Evolutionary conservation across 768 basidiomycete genomes (phyloP), one percentile per base, ranked within the genome.

Genomic region (Leccinum sublutescens): DNA sequence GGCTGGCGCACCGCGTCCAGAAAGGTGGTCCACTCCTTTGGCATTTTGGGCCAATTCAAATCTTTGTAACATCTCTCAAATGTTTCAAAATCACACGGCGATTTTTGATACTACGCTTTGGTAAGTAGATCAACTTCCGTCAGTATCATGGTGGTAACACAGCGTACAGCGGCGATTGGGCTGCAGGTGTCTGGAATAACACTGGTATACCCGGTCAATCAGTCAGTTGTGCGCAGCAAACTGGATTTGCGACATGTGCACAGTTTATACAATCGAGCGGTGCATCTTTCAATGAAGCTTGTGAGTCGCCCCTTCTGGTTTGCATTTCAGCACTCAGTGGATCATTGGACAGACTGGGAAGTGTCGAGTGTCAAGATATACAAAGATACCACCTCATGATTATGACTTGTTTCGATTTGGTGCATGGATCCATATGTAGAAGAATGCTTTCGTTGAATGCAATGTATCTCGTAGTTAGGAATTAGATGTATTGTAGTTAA

Each of bases 21-120:
- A 80, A 34, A 74, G 60, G 19, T 98, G 95, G 95, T 87, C 92
- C 47, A 70, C 75, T 5, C 88, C 95, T 6, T 79, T 85, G 73
- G 95, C 91, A 15, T 80, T 79, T 68, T 96, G 91, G 88, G 85
- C 93, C 1, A 70, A 72, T 43, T 84, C 91, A 7, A 76, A 79
- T 34, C 72, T 77, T 31, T 97, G 95, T 72, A 77, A 87, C 68
- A 90, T 93, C 19, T 88, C 83, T 77, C 72, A 83, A 64, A 94
- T 83, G 79, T 96, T 96, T 78, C 80, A 80, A 61, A 76, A 86
- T 56, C 89, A 96, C 69, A 81, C 81, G 47, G 84, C 80, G 36
- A 91, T 95, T 67, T 91, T 95, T 65, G 89, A 94, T 70, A 94
- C 89, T 36, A 93, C 93, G 19, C 77, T 95, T 54, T 93, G 92